phyloP scores from a whole-genome alignment of 2,329 filamentous ascomycete genomes.

The Cladophialophora carrionii region DNA sequence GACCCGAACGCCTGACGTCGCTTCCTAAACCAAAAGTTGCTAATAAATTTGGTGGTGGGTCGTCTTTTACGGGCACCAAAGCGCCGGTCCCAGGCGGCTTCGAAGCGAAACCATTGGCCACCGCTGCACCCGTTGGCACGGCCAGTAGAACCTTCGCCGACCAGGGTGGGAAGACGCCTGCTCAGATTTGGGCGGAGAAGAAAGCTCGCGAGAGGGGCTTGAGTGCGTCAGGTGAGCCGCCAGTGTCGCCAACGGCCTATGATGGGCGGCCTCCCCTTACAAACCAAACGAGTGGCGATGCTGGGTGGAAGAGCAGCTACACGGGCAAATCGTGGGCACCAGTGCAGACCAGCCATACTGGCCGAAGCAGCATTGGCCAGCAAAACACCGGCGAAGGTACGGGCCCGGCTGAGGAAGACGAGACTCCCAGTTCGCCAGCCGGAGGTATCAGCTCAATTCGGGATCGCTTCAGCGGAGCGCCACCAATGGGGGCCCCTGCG shows the following conservation, averaged over 20 bases:
- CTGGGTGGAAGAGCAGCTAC: constrained; percentile 90
- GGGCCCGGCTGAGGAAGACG: constrained; percentile 47
- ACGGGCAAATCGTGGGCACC: constrained; percentile 86
- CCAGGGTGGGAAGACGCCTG: constrained; percentile 91
- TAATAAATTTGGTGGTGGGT: constrained; percentile 77
- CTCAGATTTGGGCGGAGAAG: constrained; percentile 96
- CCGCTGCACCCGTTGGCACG: constrained; percentile 69
- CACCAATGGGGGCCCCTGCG: constrained; percentile 66
- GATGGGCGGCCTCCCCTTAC: constrained; percentile 57
- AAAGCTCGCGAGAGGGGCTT: constrained; percentile 76
- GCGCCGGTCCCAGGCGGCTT: constrained; percentile 76
- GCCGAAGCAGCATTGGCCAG: constrained; percentile 63
- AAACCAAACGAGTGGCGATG: constrained; percentile 71
- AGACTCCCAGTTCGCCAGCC: constrained; percentile 58
- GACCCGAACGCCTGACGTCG: constrained; percentile 77
- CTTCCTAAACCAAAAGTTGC: constrained; percentile 94
- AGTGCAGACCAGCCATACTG: constrained; percentile 74
- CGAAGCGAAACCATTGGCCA: constrained; percentile 62
- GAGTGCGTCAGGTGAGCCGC: constrained; percentile 56
- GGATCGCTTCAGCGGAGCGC: constrained; percentile 79
- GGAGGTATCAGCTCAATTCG: constrained; percentile 74
- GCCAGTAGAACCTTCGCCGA: constrained; percentile 94
- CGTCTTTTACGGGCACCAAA: constrained; percentile 84
- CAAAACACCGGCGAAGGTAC: constrained; percentile 65
- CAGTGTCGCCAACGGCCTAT: constrained; percentile 51